phyloP scores from a whole-genome alignment of 2,329 filamentous ascomycete genomes.

The Dothideomycetes sp. region DNA sequence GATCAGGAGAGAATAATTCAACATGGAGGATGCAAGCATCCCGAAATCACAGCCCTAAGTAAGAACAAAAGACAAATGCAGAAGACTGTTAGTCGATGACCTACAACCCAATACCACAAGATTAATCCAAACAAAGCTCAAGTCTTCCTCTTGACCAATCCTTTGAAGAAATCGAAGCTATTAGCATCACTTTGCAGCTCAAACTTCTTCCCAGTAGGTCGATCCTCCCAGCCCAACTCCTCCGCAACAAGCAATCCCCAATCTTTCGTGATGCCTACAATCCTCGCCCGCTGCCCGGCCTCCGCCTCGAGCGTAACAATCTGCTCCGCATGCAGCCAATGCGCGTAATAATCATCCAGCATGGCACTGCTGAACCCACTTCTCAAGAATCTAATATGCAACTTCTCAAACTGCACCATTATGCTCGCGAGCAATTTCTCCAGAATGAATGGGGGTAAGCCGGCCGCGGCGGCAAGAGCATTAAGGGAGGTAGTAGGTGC shows the following conservation, averaged over 20 bases:
- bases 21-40: too few relatives aligned
- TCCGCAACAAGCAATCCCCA: slow-evolving; percentile 81
- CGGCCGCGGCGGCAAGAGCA: slow-evolving; percentile 45
- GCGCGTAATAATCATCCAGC: slow-evolving; percentile 64
- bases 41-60: too few relatives aligned
- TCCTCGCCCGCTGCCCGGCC: slow-evolving; percentile 60
- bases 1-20: too few relatives aligned
- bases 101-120: too few relatives aligned
- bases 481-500: slow-evolving; percentile 81
- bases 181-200: slow-evolving; percentile 92
- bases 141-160: slow-evolving; percentile 69
- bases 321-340: slow-evolving; percentile 70
- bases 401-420: slow-evolving; percentile 62
- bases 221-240: slow-evolving; percentile 64
- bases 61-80: too few relatives aligned
- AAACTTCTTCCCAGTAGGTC: slow-evolving; percentile 66
- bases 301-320: slow-evolving; percentile 69
- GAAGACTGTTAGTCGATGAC: too few relatives aligned
- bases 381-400: slow-evolving; percentile 65
- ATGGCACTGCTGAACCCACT: slow-evolving; percentile 64
- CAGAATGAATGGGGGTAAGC: slow-evolving; percentile 49
- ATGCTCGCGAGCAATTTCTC: slow-evolving; percentile 78
- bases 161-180: slow-evolving; percentile 95
- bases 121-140: too few relatives aligned
- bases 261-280: slow-evolving; percentile 82